Conservation (phyloP, 1,284 basidiomycete species). For the Mycena sp. region DNA sequence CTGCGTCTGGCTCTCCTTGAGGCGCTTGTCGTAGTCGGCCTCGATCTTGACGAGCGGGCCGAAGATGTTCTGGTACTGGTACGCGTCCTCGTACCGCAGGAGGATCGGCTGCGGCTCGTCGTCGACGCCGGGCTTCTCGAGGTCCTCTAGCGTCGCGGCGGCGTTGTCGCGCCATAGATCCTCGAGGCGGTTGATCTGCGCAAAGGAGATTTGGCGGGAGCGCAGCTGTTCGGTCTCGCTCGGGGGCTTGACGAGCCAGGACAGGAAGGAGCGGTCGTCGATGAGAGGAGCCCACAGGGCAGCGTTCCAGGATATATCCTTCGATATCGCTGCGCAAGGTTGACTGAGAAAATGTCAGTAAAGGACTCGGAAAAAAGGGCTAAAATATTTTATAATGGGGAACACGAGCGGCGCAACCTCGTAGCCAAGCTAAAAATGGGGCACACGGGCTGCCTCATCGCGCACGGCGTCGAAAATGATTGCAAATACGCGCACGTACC, state of each 20-base stretch:
- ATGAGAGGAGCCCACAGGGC: constrained; percentile 98
- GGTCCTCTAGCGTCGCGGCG: constrained; percentile 92
- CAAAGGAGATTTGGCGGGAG: constrained; percentile 95
- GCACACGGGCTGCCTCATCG: neutral
- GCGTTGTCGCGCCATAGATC: constrained; percentile 99
- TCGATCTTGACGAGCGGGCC: constrained; percentile 99
- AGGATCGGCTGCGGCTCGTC: constrained; percentile 95
- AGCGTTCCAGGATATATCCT: constrained; percentile 99
- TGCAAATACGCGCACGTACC: constrained; percentile 59
- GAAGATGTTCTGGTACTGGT: constrained; percentile 99
- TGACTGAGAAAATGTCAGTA: constrained; percentile 64
- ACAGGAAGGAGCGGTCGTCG: constrained; percentile 97
- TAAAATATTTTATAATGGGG: neutral
- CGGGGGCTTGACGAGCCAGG: constrained; percentile 98
- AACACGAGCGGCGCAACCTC: neutral
- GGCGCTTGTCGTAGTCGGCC: constrained; percentile 97
- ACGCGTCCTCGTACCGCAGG: constrained; percentile 95
- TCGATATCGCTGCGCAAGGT: constrained; percentile 96
- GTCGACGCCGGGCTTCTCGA: constrained; percentile 96
- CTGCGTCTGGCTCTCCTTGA: constrained; percentile 99
- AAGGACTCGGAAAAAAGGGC: too few species aligned
- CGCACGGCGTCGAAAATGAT: neutral
- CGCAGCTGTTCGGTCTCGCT: constrained; percentile 95
- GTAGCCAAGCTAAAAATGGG: neutral
- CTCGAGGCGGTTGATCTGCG: constrained; percentile 97